phyloP scores from a whole-genome alignment of 257 asterid genomes.

The Anisodus acutangulus region DNA sequence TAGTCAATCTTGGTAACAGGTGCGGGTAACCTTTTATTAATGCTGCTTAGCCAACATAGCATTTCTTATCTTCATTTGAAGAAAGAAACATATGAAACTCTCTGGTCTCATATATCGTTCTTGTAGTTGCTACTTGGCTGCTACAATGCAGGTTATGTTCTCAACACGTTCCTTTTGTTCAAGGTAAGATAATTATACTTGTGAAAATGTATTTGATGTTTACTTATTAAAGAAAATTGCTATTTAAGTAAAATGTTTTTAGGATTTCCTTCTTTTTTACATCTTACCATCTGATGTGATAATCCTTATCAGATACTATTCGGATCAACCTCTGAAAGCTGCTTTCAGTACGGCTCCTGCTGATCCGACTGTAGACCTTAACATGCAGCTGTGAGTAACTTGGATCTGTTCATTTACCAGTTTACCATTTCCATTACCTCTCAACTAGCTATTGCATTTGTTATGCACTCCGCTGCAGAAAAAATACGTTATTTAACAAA shows the following conservation, averaged over 20 bases:
- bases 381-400: conserved; percentile 87
- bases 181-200: conserved; percentile 56
- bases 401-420: conserved; percentile 4
- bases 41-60: neutral
- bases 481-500: neutral
- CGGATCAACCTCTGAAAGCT: conserved; percentile 62
- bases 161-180: conserved; percentile 77
- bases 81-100: neutral
- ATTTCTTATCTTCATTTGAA: neutral
- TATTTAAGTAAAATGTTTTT: neutral
- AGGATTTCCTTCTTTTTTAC: conserved; percentile 15
- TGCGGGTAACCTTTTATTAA: conserved; percentile 33
- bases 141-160: conserved; percentile 93
- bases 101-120: conserved; percentile 34
- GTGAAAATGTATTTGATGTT: conserved; percentile 27
- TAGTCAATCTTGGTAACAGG: conserved; percentile 98
- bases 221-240: neutral
- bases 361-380: conserved; percentile 94
- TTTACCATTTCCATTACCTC: neutral
- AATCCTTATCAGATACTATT: conserved; percentile 59
- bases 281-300: conserved; percentile 32
- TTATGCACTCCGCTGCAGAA: neutral
- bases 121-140: conserved; percentile 97
- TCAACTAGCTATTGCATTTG: conserved; percentile 12
- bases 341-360: conserved; percentile 86